Conservation (phyloP, 1,139 yeast genomes). For the Blastobotrys proliferans region DNA sequence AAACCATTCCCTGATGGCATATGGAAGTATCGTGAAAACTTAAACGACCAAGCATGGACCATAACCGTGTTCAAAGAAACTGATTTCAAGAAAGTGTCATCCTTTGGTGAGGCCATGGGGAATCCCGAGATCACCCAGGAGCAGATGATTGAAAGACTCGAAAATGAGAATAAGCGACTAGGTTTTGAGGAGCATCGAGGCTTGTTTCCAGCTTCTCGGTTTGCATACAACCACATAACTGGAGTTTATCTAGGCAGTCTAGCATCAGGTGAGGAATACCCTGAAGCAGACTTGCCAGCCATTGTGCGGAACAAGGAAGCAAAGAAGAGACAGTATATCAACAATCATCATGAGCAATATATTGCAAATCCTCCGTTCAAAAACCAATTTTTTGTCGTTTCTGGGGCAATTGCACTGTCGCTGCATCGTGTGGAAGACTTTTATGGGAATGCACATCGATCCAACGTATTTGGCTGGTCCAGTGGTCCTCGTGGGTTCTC, state of each 20-base stretch:
- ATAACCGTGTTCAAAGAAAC: constrained; percentile 39
- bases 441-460: constrained; percentile 50
- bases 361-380: constrained; percentile 36
- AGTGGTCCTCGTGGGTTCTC: constrained; percentile 34
- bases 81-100: constrained; percentile 48
- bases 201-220: constrained; percentile 18
- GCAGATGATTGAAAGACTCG: constrained; percentile 29
- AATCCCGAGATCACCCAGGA: constrained; percentile 39
- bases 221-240: constrained; percentile 23
- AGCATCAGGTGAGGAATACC: constrained; percentile 7
- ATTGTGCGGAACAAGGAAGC: constrained; percentile 13
- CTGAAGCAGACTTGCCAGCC: background rate
- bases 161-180: constrained; percentile 9
- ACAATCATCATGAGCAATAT: background rate
- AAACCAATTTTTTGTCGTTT: constrained; percentile 48
- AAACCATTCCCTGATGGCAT: background rate
- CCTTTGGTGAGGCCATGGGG: constrained; percentile 48
- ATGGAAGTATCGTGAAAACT: constrained; percentile 4
- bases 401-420: constrained; percentile 25
- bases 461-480: constrained; percentile 43
- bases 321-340: constrained; percentile 13
- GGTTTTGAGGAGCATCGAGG: background rate
- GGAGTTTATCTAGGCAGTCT: too few relatives aligned
- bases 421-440: constrained; percentile 49
- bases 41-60: constrained; percentile 55